Percentiles rank a stretch among this genome's conserved stretches.
Evolutionary conservation across 192 early-diverging fungal species (phyloP).

Genomic region (Linnemannia schmuckeri): DNA sequence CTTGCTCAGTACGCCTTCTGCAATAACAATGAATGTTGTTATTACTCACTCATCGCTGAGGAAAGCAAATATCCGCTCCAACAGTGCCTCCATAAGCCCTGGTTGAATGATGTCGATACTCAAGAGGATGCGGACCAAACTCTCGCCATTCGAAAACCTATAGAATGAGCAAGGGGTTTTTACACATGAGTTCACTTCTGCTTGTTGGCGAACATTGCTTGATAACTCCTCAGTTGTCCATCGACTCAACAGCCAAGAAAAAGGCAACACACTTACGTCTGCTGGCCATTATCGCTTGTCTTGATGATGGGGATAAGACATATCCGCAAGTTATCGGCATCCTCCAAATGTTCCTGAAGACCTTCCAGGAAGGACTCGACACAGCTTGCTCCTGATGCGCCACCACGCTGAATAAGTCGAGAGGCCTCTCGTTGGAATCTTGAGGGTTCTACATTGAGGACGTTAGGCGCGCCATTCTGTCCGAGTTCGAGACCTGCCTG

Average conservation of each 20-base stretch:
- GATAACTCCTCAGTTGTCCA: neutral
- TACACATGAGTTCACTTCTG: neutral
- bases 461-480: conserved; percentile 14
- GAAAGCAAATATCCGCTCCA: conserved; percentile 58
- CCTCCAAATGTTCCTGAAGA: conserved; percentile 47
- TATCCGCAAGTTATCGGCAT: conserved; percentile 26
- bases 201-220: neutral
- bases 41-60: conserved; percentile 33
- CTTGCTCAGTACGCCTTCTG: conserved; percentile 32
- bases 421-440: conserved; percentile 42
- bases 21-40: conserved; percentile 60
- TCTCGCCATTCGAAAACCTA: conserved; percentile 58
- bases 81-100: conserved; percentile 70
- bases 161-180: neutral
- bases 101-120: conserved; percentile 72
- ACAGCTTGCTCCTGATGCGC: conserved; percentile 7
- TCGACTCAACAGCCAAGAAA: neutral
- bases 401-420: conserved; percentile 24
- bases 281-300: neutral
- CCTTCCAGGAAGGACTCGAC: conserved; percentile 47
- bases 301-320: conserved; percentile 44
- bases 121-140: conserved; percentile 71
- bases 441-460: conserved; percentile 29
- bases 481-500: conserved; percentile 36
- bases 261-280: neutral